Evolutionary conservation across 2,329 filamentous ascomycete species (phyloP).

Genomic region (Calonectria fujianensis): DNA sequence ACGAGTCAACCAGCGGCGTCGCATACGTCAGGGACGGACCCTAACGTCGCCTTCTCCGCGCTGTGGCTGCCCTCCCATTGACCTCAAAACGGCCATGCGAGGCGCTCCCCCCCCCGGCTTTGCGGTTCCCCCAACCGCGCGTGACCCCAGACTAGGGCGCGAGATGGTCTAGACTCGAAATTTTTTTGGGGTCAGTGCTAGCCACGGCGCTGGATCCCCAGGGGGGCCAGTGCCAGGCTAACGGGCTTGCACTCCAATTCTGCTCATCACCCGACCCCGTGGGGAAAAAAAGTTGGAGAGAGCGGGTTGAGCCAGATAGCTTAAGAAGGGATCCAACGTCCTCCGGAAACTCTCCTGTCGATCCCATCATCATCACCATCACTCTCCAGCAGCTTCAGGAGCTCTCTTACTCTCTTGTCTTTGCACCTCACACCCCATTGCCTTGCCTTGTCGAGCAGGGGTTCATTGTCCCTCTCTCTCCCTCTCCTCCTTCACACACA

Average conservation of each 20-base stretch:
- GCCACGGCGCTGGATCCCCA: not conserved
- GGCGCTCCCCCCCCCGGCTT: constrained; percentile 5
- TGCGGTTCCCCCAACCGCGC: constrained; percentile 29
- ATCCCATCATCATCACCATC: constrained; percentile 30
- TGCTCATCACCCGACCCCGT: constrained; percentile 40
- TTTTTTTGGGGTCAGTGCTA: constrained; percentile 26
- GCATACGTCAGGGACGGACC: constrained; percentile 20
- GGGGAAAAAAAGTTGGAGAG: constrained; percentile 44
- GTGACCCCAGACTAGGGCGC: constrained; percentile 34
- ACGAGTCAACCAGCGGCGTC: constrained; percentile 6
- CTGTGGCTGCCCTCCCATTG: constrained; percentile 18
- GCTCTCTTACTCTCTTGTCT: not conserved
- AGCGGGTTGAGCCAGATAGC: constrained; percentile 5
- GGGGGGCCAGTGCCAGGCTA: not conserved
- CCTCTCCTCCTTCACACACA: not conserved
- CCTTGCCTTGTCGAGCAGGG: constrained; percentile 12
- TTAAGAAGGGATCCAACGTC: constrained; percentile 38
- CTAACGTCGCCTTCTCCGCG: constrained; percentile 20
- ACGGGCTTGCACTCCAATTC: constrained; percentile 29
- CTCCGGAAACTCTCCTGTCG: constrained; percentile 12
- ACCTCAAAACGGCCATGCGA: constrained; percentile 34
- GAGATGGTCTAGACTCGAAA: constrained; percentile 35
- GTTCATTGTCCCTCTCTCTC: not conserved
- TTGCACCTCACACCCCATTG: not conserved
- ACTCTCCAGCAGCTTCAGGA: constrained; percentile 6